phyloP scores from a whole-genome alignment of 169 alveolate genomes.

The Cryptosporidium canis region DNA sequence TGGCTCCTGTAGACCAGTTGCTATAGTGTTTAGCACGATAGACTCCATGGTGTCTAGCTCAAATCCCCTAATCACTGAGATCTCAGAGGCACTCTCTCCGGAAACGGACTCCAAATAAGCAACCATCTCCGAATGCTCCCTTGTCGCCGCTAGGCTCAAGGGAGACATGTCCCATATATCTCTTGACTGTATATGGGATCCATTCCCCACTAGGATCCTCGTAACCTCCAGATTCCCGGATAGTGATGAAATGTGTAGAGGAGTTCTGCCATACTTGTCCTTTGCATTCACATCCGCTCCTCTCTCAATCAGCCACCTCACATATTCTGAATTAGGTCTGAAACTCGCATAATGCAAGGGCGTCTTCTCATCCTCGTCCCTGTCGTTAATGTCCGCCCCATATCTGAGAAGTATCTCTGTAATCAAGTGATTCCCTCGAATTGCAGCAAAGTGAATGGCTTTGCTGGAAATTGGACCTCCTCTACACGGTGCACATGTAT shows the following conservation, averaged over 20 bases:
- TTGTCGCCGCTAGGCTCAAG: conserved; percentile 78
- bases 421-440: conserved; percentile 82
- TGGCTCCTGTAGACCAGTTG: conserved; percentile 84
- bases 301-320: conserved; percentile 78
- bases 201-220: conserved; percentile 79
- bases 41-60: conserved; percentile 74
- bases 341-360: conserved; percentile 86
- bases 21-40: conserved; percentile 82
- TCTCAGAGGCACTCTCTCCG: background rate
- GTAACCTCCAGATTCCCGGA: conserved; percentile 85
- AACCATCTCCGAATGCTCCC: conserved; percentile 75
- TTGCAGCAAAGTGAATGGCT: conserved; percentile 88
- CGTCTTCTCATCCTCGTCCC: conserved; percentile 83
- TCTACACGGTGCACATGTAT: conserved; percentile 87
- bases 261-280: conserved; percentile 88
- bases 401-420: conserved; percentile 78
- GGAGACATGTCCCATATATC: conserved; percentile 86
- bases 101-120: conserved; percentile 74
- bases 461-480: conserved; percentile 81
- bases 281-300: conserved; percentile 82
- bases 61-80: conserved; percentile 6
- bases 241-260: conserved; percentile 88
- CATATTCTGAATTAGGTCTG: conserved; percentile 80
- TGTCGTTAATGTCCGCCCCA: conserved; percentile 82
- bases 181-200: conserved; percentile 77